Base-by-base conservation (phyloP, 148 eudicot genomes). In the Amaranthus palmeri region DNA sequence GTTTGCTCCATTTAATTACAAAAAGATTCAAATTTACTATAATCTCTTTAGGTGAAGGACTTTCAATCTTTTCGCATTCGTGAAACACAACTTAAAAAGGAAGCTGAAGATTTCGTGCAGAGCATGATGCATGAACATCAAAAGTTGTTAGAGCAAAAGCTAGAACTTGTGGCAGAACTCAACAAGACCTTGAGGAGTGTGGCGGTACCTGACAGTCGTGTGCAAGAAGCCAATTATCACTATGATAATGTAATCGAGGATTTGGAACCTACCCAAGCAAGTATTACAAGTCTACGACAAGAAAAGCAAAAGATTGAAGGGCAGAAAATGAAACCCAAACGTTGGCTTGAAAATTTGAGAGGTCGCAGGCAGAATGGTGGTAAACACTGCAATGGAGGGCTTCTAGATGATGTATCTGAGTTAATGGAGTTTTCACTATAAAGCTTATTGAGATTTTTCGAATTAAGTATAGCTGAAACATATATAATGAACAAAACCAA, bases 311-410 rank as follows among this genome's bases (percentile, higher is more conserved):
- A 79, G 79, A 74, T 92, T 61, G 82, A 73, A 72, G 57, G 72
- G 74, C 92, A 89, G 81, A 86, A 86, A 78, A 72, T 71, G 60
- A 89, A 88, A 75, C 87, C 96, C 56, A 81, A 74, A 15, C 77
- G 63, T 71, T 92, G 96, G 97, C 90, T 92, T 74, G 92, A 87
- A 52, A 69, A 77, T 55, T 87, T 96, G 96, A 86, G 84, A 85
- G 80, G 65, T 72, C 81, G 72, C 50, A 79, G 87, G 76, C 86
- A 81, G 71, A 69, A 65, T 17, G 81, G 74, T 60, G 71, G 72
- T 58, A 56, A 62, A 25, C 72, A 77, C 59, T 70, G 66, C 48
- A 77, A 61, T 65, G 86, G 50, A 4, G 81, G 85, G 58, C 76
- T 78, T 67, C 25, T 71, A 61, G 87, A 78, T 68, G 80, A 73